These are phyloP conservation scores for Serendipita sp. DNA, from an alignment of 768 basidiomycete genomes.

Conservation along the genomic window DNA sequence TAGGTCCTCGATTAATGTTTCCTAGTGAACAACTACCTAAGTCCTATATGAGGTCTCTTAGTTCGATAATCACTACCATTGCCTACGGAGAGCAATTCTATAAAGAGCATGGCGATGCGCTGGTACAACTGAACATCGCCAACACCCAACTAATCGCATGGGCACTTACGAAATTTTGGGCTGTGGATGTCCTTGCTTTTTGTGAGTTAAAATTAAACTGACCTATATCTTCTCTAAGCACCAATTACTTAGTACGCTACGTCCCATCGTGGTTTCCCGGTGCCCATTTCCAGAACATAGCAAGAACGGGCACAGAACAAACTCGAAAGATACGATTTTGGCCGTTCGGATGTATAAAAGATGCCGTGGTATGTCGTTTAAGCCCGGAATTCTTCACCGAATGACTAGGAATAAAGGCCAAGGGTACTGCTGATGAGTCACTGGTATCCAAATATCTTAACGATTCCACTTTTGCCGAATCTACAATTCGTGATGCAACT, in stretches of 20 bases:
- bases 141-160: neutral
- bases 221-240: neutral
- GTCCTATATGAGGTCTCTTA: neutral
- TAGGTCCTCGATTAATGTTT: too few relatives aligned
- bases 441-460: neutral
- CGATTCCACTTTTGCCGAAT: neutral
- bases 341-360: neutral
- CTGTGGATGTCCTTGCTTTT: neutral
- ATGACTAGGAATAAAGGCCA: neutral
- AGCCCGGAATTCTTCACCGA: neutral
- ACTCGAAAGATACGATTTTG: neutral
- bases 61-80: neutral
- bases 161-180: neutral
- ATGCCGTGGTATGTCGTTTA: neutral
- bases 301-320: neutral
- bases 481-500: neutral
- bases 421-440: neutral
- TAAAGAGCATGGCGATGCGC: neutral
- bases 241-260: conserved; percentile 20
- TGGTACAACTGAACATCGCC: neutral
- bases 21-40: neutral
- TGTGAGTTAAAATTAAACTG: neutral
- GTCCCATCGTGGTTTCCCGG: conserved; percentile 31
- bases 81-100: neutral
- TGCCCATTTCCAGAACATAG: conserved; percentile 23